Evolutionary conservation across 2,329 filamentous ascomycete species (phyloP).

Genomic region (Xylariaceae sp.): DNA sequence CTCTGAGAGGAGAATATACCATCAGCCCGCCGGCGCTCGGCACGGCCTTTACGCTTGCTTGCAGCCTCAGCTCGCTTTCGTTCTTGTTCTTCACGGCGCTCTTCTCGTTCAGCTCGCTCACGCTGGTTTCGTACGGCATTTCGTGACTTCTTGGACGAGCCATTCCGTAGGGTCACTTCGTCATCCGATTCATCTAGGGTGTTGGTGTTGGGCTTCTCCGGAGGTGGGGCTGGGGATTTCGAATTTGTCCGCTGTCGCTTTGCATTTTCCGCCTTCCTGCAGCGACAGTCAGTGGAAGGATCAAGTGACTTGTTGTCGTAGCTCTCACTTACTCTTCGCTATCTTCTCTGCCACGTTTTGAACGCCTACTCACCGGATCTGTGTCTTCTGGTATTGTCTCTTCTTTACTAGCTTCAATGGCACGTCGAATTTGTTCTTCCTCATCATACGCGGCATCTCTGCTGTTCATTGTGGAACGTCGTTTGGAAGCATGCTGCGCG

Average conservation of each 20-base stretch:
- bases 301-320: constrained; percentile 8
- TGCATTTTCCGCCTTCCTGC: constrained; percentile 61
- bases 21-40: constrained; percentile 74
- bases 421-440: constrained; percentile 79
- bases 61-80: constrained; percentile 67
- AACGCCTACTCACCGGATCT: constrained; percentile 56
- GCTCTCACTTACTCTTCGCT: constrained; percentile 77
- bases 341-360: constrained; percentile 81
- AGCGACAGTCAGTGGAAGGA: constrained; percentile 25
- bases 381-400: constrained; percentile 54
- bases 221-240: constrained; percentile 58
- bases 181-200: constrained; percentile 63
- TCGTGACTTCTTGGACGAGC: constrained; percentile 54
- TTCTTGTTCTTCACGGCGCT: constrained; percentile 72
- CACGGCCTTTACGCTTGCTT: constrained; percentile 74
- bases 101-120: constrained; percentile 63
- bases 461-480: constrained; percentile 96
- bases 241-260: constrained; percentile 85
- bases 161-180: constrained; percentile 60
- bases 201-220: constrained; percentile 43
- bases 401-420: constrained; percentile 92
- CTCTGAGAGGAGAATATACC: constrained; percentile 44
- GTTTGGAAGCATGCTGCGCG: constrained; percentile 60
- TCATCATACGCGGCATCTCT: constrained; percentile 93
- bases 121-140: constrained; percentile 53